A percentile compares a stretch with the other conserved stretches of the same genome.
Evolutionary conservation across 768 basidiomycete genomes (phyloP).

Genomic region (Clavaria fumosa): DNA sequence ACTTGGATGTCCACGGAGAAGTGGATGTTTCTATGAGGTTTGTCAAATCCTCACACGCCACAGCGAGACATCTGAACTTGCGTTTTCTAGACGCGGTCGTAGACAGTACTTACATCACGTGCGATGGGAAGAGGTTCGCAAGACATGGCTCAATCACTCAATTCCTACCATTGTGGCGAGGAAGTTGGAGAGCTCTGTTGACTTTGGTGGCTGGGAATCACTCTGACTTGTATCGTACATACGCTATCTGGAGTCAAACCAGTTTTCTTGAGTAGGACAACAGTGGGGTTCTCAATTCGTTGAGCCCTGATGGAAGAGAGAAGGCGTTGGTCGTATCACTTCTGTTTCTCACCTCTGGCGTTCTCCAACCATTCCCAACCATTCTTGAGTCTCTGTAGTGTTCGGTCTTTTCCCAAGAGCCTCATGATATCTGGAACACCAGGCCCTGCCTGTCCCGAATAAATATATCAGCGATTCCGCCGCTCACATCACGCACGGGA

Average conservation of each 20-base stretch:
- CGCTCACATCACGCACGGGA: background rate
- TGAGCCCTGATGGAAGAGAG: background rate
- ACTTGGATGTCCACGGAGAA: slow-evolving; percentile 89
- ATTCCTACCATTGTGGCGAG: slow-evolving; percentile 85
- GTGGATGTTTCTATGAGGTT: slow-evolving; percentile 86
- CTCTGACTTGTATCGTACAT: slow-evolving; percentile 25
- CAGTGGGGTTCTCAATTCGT: too few relatives aligned
- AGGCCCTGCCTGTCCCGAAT: slow-evolving; percentile 30
- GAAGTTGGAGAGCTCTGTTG: slow-evolving; percentile 73
- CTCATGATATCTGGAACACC: slow-evolving; percentile 29
- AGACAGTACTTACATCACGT: slow-evolving; percentile 75
- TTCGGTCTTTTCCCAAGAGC: slow-evolving; percentile 28
- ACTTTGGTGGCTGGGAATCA: slow-evolving; percentile 90
- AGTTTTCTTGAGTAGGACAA: too few relatives aligned
- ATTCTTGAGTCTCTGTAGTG: slow-evolving; percentile 19
- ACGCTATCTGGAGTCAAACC: background rate
- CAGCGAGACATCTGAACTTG: background rate
- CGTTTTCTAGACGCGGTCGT: slow-evolving; percentile 53
- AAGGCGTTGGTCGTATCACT: background rate
- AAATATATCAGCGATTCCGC: slow-evolving; percentile 2
- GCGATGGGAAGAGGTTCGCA: slow-evolving; percentile 84
- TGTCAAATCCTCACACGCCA: slow-evolving; percentile 10
- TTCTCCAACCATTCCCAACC: background rate
- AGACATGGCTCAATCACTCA: slow-evolving; percentile 79
- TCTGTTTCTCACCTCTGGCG: too few relatives aligned